phyloP scores from a whole-genome alignment of 495 filamentous ascomycete species.

The Hypoxylon fuscum region DNA sequence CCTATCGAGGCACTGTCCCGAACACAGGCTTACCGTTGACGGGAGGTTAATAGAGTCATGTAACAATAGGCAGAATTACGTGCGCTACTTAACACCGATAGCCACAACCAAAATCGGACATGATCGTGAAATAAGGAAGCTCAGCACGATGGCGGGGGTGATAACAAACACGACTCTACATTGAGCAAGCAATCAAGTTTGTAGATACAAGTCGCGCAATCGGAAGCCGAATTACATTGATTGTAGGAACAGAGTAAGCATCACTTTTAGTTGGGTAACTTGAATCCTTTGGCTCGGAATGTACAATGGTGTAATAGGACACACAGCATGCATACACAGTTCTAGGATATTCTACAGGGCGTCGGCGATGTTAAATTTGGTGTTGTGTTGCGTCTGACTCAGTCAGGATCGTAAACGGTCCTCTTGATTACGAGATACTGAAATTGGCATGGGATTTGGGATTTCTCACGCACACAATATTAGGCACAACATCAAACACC shows the following conservation, averaged over 20 bases:
- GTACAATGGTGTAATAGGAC: conserved; percentile 15
- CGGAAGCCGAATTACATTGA: conserved; percentile 27
- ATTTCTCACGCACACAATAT: conserved; percentile 37
- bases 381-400: conserved; percentile 46
- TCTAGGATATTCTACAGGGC: conserved; percentile 19
- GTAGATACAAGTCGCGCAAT: conserved; percentile 22
- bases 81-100: conserved; percentile 8
- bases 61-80: conserved; percentile 14
- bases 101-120: conserved; percentile 17
- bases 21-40: conserved; percentile 21
- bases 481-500: conserved; percentile 43
- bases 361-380: conserved; percentile 31
- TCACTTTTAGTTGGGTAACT: conserved; percentile 7
- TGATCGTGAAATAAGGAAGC: conserved; percentile 27
- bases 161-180: conserved; percentile 15
- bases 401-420: conserved; percentile 40
- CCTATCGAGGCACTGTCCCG: conserved; percentile 35
- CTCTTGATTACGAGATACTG: conserved; percentile 32
- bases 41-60: conserved; percentile 30
- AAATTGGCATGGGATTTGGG: conserved; percentile 27
- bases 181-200: conserved; percentile 15
- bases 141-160: conserved; percentile 24
- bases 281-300: conserved; percentile 20
- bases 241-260: conserved; percentile 28
- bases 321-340: conserved; percentile 9